Conservation (phyloP, 192 early-diverging fungal genomes). For the Borealophlyctis nickersoniae region DNA sequence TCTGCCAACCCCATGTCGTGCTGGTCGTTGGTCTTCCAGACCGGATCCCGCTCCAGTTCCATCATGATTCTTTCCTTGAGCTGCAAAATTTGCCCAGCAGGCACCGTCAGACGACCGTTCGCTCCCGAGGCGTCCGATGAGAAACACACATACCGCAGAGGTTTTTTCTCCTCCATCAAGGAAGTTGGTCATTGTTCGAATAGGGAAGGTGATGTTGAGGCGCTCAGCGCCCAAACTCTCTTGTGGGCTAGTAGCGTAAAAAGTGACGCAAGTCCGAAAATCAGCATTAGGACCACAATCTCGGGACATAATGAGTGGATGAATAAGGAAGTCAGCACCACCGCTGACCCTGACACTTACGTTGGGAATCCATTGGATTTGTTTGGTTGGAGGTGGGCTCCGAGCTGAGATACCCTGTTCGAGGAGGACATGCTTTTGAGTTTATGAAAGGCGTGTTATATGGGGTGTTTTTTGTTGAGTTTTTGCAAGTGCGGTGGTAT, state of each 20-base stretch:
- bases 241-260: not conserved
- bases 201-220: slow-evolving; percentile 67
- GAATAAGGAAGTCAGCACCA: too few relatives aligned
- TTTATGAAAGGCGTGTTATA: too few relatives aligned
- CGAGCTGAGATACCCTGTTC: too few relatives aligned
- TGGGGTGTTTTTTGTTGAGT: too few relatives aligned
- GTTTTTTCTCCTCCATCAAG: slow-evolving; percentile 72
- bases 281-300: too few relatives aligned
- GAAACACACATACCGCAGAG: not conserved
- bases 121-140: not conserved
- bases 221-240: slow-evolving; percentile 67
- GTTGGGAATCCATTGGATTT: too few relatives aligned
- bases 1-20: slow-evolving; percentile 73
- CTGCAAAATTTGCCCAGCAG: slow-evolving; percentile 21
- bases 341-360: too few relatives aligned
- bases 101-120: not conserved
- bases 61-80: slow-evolving; percentile 79
- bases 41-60: slow-evolving; percentile 79
- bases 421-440: too few relatives aligned
- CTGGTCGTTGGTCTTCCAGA: slow-evolving; percentile 75
- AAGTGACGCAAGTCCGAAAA: too few relatives aligned
- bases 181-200: slow-evolving; percentile 77
- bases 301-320: too few relatives aligned
- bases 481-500: too few relatives aligned
- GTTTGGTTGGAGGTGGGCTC: too few relatives aligned